Base-by-base conservation (phyloP, 202 grass and related monocot genomes). In the Zizania palustris region DNA sequence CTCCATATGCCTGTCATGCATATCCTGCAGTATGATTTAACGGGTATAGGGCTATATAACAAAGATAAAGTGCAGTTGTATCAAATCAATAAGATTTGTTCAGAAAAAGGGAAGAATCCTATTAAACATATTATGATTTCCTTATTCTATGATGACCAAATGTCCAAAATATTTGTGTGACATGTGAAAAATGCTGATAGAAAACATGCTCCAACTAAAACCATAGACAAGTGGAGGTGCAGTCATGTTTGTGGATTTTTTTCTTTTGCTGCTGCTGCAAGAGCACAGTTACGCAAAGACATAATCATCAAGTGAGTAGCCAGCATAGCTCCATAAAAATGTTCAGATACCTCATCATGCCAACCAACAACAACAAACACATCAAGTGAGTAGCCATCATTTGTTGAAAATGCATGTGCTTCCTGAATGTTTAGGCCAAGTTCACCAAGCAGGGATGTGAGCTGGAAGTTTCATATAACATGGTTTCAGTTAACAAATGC, bases 381-480 rank as follows among this genome's bases (percentile, higher is more conserved):
- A 34, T 93, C 93, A 1, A 97, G 87, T 72, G 93, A 97, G 64
- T 88, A 97, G 70, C 93, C 93, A 85, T 97, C 93, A 36, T 97
- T 97, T 81, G 93, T 97, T 64, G 93, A 97, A 85, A 97, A 97
- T 1, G 91, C 93, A 82, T 97, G 93, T 65, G 93, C 93, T 91
- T 97, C 93, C 88, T 97, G 90, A 76, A 97, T 97, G 66, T 97
- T 93, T 75, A 97, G 88, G 46, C 93, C 91, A 82, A 97, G 82
- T 79, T 97, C 93, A 45, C 84, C 93, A 60, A 97, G 91, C 67
- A 97, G 75, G 55, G 85, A 93, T 75, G 90, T 93, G 76, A 97
- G 73, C 93, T 97, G 87, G 66, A 43, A 86, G 45, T 69, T 55
- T 53, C 34, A 76, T 22, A 86, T 62, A 38, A 80, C 5, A 78